phyloP scores from a whole-genome alignment of 2,329 filamentous ascomycete genomes.

The Clarireedia monteithiana region DNA sequence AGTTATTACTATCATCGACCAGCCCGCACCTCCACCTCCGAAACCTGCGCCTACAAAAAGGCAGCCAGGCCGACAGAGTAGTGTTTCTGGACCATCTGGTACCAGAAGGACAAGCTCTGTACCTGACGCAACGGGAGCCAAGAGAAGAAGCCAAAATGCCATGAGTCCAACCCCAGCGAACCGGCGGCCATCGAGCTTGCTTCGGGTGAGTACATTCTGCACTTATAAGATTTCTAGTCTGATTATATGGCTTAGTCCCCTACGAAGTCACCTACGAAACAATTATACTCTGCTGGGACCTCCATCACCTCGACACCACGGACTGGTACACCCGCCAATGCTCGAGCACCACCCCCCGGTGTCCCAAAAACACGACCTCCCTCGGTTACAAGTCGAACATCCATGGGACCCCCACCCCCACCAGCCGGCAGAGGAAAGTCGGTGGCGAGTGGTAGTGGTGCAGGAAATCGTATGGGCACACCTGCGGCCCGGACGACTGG shows the following conservation, averaged over 20 bases:
- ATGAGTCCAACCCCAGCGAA: slow-evolving; percentile 65
- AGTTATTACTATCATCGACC: slow-evolving; percentile 53
- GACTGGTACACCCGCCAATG: slow-evolving; percentile 56
- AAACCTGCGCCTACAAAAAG: slow-evolving; percentile 27
- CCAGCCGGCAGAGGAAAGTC: slow-evolving; percentile 32
- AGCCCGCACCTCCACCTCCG: slow-evolving; percentile 36
- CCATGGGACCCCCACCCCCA: slow-evolving; percentile 56
- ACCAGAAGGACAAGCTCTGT: slow-evolving; percentile 36
- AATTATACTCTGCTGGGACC: slow-evolving; percentile 42
- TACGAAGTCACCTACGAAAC: slow-evolving; percentile 73
- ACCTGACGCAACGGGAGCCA: slow-evolving; percentile 46
- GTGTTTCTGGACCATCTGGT: slow-evolving; percentile 30
- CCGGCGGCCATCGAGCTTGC: slow-evolving; percentile 50
- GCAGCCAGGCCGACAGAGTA: slow-evolving; percentile 36
- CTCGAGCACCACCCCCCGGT: slow-evolving; percentile 33
- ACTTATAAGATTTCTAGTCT: slow-evolving; percentile 12
- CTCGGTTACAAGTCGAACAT: slow-evolving; percentile 46
- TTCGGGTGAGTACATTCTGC: slow-evolving; percentile 38
- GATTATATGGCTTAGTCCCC: slow-evolving; percentile 49
- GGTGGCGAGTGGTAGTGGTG: slow-evolving; percentile 28
- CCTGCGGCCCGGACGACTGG: slow-evolving; percentile 15
- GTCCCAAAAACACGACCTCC: slow-evolving; percentile 46
- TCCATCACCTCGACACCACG: slow-evolving; percentile 53
- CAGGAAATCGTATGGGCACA: slow-evolving; percentile 23
- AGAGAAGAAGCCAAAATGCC: slow-evolving; percentile 62